Conservation (phyloP, 768 basidiomycete species). For the Gyrodon lividus region DNA sequence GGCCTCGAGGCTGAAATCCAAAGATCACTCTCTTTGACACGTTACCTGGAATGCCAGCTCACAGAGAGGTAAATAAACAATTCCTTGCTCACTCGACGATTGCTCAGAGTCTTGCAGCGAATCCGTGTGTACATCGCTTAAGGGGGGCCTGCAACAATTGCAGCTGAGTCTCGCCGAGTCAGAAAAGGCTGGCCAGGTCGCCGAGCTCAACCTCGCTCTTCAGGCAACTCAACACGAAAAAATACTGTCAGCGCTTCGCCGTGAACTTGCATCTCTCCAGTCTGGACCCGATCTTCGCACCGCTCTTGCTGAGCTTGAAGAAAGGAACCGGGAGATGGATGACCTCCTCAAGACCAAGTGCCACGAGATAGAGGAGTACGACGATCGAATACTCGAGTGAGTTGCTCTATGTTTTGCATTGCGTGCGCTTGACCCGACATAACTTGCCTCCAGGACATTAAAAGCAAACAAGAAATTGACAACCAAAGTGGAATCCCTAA, state of each 20-base stretch:
- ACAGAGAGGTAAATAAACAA: slow-evolving; percentile 52
- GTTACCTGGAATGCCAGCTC: slow-evolving; percentile 62
- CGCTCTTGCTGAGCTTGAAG: slow-evolving; percentile 58
- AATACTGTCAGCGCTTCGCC: slow-evolving; percentile 54
- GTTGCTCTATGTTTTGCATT: slow-evolving; percentile 2
- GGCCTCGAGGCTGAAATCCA: slow-evolving; percentile 64
- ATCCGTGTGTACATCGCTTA: slow-evolving; percentile 38
- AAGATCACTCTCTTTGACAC: slow-evolving; percentile 56
- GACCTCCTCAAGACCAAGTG: slow-evolving; percentile 67
- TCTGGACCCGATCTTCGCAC: slow-evolving; percentile 55
- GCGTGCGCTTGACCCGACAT: slow-evolving; percentile 2
- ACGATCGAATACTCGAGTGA: slow-evolving; percentile 78
- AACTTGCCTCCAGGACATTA: slow-evolving; percentile 49
- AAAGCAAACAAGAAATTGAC: slow-evolving; percentile 80
- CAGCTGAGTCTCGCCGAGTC: slow-evolving; percentile 47
- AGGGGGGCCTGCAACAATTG: slow-evolving; percentile 39
- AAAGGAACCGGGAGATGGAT: slow-evolving; percentile 76
- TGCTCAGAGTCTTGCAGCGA: slow-evolving; percentile 42
- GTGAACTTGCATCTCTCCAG: slow-evolving; percentile 52
- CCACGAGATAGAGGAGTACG: slow-evolving; percentile 79
- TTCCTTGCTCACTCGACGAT: background rate
- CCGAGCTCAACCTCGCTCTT: slow-evolving; percentile 65
- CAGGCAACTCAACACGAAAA: slow-evolving; percentile 68
- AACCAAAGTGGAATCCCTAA: slow-evolving; percentile 66
- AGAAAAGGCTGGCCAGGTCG: slow-evolving; percentile 58